These are phyloP conservation scores for Zalaria sp. DNA, from an alignment of 2,329 filamentous ascomycete species.

Conservation along the genomic window DNA sequence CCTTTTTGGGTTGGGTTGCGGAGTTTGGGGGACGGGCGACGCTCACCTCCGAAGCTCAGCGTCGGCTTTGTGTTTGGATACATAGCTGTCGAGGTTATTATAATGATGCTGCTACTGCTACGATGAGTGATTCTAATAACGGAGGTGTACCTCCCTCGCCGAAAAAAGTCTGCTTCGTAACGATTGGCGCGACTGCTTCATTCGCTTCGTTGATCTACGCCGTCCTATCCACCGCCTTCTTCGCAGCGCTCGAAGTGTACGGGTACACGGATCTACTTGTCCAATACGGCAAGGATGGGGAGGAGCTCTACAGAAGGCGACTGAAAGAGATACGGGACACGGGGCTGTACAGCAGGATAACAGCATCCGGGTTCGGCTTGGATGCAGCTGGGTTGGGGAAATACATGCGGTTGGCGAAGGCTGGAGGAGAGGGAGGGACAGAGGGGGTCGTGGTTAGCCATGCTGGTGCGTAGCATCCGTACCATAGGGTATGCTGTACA, in stretches of 20 bases:
- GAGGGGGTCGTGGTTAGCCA: conserved; percentile 76
- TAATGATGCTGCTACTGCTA: not conserved
- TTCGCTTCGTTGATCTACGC: conserved; percentile 60
- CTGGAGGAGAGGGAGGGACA: conserved; percentile 20
- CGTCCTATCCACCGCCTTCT: conserved; percentile 47
- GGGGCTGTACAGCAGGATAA: conserved; percentile 18
- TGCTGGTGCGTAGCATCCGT: conserved; percentile 64
- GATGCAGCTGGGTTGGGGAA: conserved; percentile 42
- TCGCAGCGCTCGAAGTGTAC: conserved; percentile 41
- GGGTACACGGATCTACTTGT: conserved; percentile 60
- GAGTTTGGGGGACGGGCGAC: too few species aligned
- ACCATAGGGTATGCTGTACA: too few species aligned
- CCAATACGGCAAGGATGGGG: conserved; percentile 64
- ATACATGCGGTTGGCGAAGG: conserved; percentile 43
- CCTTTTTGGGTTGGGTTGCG: too few species aligned
- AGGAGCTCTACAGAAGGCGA: conserved; percentile 31
- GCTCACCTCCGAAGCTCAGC: too few species aligned
- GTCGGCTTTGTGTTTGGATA: too few species aligned
- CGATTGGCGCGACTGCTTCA: conserved; percentile 79
- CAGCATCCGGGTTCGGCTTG: conserved; percentile 52
- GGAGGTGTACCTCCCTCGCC: not conserved
- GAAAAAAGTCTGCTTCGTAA: conserved; percentile 58
- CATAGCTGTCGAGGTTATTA: too few species aligned
- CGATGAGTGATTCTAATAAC: not conserved
- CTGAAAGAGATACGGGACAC: conserved; percentile 4